phyloP scores from a whole-genome alignment of 1,284 basidiomycete species.

The Cutaneotrichosporon sp. region DNA sequence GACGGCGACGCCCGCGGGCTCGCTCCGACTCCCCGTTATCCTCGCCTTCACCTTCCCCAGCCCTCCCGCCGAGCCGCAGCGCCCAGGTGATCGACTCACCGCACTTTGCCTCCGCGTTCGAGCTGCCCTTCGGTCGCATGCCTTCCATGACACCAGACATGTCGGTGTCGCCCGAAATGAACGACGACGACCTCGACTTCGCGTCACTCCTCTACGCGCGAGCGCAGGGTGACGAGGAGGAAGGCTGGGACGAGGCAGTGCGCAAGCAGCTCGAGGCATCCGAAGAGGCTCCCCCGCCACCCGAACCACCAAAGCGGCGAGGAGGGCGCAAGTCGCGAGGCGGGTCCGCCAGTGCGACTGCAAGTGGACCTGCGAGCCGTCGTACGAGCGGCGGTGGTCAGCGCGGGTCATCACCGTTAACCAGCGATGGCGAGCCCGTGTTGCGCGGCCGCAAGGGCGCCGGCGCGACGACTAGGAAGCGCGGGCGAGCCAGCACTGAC shows the following conservation, averaged over 20 bases:
- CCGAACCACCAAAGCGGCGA: neutral
- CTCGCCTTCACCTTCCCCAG: constrained; percentile 14
- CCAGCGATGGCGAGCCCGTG: constrained; percentile 6
- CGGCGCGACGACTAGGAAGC: neutral
- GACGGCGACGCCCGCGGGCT: constrained; percentile 20
- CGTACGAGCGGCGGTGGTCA: neutral
- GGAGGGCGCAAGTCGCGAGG: neutral
- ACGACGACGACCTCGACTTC: constrained; percentile 11
- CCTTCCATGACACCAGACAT: constrained; percentile 2
- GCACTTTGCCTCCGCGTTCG: constrained; percentile 23
- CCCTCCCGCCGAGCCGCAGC: constrained; percentile 12
- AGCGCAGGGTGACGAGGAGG: constrained; percentile 11
- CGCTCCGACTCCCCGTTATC: constrained; percentile 19
- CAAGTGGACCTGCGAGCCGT: constrained; percentile 3
- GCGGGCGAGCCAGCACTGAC: neutral
- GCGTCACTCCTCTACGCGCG: constrained; percentile 14
- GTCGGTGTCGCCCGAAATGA: neutral
- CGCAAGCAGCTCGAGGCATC: constrained; percentile 14
- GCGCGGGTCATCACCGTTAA: constrained; percentile 2
- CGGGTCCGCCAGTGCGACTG: neutral
- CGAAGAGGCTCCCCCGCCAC: neutral
- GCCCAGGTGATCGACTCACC: constrained; percentile 22
- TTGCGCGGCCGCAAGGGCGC: neutral
- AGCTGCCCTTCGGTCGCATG: constrained; percentile 15
- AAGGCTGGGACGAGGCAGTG: constrained; percentile 19